Percentiles rank a stretch among this genome's conserved stretches.
These are phyloP conservation scores for Pythium rhizo-oryzae DNA, from an alignment of 352 stramenopile genomes.

Conservation along the genomic window DNA sequence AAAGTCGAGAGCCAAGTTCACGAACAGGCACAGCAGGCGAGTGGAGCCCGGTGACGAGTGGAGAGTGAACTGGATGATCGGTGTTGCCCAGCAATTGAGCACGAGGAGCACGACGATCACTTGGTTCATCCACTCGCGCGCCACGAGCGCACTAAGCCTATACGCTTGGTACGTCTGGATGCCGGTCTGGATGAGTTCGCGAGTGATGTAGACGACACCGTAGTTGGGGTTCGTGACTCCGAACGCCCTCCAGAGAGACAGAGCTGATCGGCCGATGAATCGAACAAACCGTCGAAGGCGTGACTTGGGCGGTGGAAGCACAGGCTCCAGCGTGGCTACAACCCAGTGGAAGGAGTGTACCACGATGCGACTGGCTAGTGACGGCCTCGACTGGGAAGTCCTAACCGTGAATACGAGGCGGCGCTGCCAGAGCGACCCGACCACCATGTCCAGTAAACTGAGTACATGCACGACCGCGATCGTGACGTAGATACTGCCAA, in stretches of 20 bases:
- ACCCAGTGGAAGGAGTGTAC: background rate
- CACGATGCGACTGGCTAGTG: background rate
- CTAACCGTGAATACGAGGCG: background rate
- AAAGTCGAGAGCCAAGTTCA: conserved; percentile 30
- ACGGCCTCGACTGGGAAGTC: background rate
- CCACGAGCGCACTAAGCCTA: conserved; percentile 24
- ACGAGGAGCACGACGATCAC: conserved; percentile 27
- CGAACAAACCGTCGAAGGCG: background rate
- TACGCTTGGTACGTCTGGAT: conserved; percentile 39
- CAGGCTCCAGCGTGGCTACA: background rate
- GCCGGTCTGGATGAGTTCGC: conserved; percentile 30
- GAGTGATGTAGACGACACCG: conserved; percentile 24
- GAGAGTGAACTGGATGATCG: conserved; percentile 17
- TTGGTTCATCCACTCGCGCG: conserved; percentile 30
- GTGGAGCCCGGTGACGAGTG: background rate
- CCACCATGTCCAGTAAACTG: conserved; percentile 4
- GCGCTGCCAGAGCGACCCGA: background rate
- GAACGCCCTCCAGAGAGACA: conserved; percentile 17
- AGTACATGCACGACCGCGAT: background rate
- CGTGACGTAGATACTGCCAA: conserved; percentile 5
- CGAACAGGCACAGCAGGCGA: conserved; percentile 17
- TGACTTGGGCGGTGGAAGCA: background rate
- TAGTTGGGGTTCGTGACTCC: conserved; percentile 26
- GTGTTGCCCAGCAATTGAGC: conserved; percentile 35
- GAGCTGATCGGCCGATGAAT: background rate